Base-by-base conservation (phyloP, 306 rosid species). In the Quercus agrifolia region DNA sequence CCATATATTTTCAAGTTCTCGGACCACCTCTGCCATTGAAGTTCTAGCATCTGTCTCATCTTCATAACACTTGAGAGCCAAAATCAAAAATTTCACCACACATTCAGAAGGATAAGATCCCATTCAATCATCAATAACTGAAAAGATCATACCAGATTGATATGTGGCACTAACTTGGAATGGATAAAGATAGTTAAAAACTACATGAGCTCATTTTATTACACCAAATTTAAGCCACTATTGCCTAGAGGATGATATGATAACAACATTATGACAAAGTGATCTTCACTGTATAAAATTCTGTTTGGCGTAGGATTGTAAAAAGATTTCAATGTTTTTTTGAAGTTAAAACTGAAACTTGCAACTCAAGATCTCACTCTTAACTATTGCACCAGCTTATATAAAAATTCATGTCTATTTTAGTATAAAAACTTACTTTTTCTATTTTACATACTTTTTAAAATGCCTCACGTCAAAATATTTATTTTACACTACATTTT, bases 41-140 rank as follows among this genome's bases (percentile, higher is more conserved):
- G 99, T 98, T 33, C 99, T 88, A 2, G 86, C 88, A 80, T 93
- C 97, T 9, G 99, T 86, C 46, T 90, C 94, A 0, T 96, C 94
- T 56, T 85, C 68, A 78, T 93, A 83, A 74, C 99, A 96, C 86
- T 80, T 87, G 20, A 96, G 71, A 56, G 98, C 99, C 86, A 96
- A 76, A 4, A 71, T 76, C 80, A 89, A 72, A 56, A 96, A 85
- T 83, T 75, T 96, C 81, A 89, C 97, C 62, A 91, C 87, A 30
- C 87, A 84, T 74, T 93, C 94, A 0, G 93, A 88, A 28, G 97
- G 96, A 70, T 93, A 91, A 3, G 99, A 87, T 21, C 99, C 98
- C 93, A 96, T 87, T 14, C 85, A 87, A 18, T 28, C 81, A 79
- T 96, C 99, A 3, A 96, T 71, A 7, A 96, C 78, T 4, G 98